Base-by-base conservation (phyloP, 1,284 basidiomycete genomes). In the Cutaneotrichosporon sp. region DNA sequence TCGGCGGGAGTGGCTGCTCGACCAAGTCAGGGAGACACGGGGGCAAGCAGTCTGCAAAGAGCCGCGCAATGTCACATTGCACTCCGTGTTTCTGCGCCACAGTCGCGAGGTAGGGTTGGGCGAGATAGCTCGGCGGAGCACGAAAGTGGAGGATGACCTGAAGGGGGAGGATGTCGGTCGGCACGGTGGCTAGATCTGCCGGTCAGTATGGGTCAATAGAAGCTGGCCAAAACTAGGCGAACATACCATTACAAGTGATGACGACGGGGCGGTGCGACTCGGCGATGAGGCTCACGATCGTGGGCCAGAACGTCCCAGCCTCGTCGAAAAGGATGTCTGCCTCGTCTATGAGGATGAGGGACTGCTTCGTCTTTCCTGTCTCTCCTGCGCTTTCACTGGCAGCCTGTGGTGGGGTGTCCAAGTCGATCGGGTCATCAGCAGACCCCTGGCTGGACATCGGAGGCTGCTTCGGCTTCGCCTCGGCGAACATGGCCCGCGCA, bases 271-370 rank as follows among this genome's bases (percentile, higher is more conserved):
- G 78, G 62, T 82, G 82, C 61, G 88, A 90, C 25, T 87, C 82
- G 54, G 81, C 83, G 65, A 94, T 90, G 51, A 97, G 80, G 47
- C 82, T 79, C 3, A 87, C 78, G 34, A 96, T 80, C 5, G 88
- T 83, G 2, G 85, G 79, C 96, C 96, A 99, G 73, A 98, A 98
- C 35, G 86, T 88, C 35, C 78, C 79, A 70, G 97, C 94, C 47
- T 93, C 90, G 59, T 84, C 85, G 75, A 85, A 98, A 35, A 97
- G 76, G 33, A 97, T 82, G 71, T 99, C 96, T 8, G 90, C 94
- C 70, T 98, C 96, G 72, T 99, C 96, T n/a, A 99, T 77, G 29
- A 99, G 78, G 61, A 98, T 88, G 44, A 96, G 74, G 1, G 90
- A 93, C 74, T 99, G 94, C 42, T 82, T 79, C 45, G 46, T 20